Evolutionary conservation across 2,329 filamentous ascomycete genomes (phyloP).

Genomic region (Claviceps fusiformis): DNA sequence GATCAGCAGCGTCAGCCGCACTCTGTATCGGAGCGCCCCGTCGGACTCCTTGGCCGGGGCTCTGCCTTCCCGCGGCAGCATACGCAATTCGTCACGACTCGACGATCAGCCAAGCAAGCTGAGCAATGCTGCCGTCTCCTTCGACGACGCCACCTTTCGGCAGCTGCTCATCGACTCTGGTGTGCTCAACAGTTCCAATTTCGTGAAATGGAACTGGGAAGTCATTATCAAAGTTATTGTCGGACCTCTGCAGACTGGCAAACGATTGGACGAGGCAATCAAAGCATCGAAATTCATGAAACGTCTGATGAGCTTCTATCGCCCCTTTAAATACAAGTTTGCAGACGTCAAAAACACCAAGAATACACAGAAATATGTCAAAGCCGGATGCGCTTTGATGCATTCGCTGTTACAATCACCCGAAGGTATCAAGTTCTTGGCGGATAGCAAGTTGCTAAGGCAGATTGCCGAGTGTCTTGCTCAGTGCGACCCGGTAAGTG

Average conservation of each 20-base stretch:
- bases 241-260: conserved; percentile 79
- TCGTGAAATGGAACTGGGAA: conserved; percentile 95
- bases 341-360: conserved; percentile 82
- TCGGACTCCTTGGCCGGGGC: conserved; percentile 25
- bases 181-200: conserved; percentile 80
- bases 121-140: conserved; percentile 27
- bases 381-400: conserved; percentile 77
- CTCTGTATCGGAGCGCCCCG: conserved; percentile 65
- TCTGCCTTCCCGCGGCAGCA: conserved; percentile 29
- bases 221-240: conserved; percentile 83
- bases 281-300: conserved; percentile 95
- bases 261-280: conserved; percentile 84
- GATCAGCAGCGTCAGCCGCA: conserved; percentile 93
- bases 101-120: conserved; percentile 41
- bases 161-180: conserved; percentile 62
- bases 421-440: conserved; percentile 73
- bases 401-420: conserved; percentile 72
- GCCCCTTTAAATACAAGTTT: conserved; percentile 94
- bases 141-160: conserved; percentile 50
- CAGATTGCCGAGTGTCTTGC: conserved; percentile 94
- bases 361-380: conserved; percentile 86
- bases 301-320: conserved; percentile 83
- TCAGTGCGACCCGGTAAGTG: conserved; percentile 72
- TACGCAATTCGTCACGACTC: conserved; percentile 33
- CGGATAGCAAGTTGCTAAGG: conserved; percentile 82